Evolutionary conservation across 805 yeast species (phyloP).

Genomic region (Saccharomycopsis synnaedendra): DNA sequence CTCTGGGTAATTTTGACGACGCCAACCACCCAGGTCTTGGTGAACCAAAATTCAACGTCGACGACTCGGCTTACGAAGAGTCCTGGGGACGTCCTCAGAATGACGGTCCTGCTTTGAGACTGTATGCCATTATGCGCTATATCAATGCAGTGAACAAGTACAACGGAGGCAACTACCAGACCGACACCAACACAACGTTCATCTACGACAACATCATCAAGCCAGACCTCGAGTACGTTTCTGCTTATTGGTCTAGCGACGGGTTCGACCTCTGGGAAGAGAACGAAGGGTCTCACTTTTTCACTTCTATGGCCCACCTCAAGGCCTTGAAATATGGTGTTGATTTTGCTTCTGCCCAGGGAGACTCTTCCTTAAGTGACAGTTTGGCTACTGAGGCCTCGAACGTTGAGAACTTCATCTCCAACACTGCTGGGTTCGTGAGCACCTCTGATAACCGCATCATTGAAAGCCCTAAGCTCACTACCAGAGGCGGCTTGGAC

Average conservation of each 20-base stretch:
- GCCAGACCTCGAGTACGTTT: slow-evolving; percentile 60
- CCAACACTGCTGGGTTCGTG: slow-evolving; percentile 24
- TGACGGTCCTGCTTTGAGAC: slow-evolving; percentile 69
- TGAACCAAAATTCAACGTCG: slow-evolving; percentile 61
- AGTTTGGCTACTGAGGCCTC: background rate
- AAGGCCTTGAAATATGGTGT: slow-evolving; percentile 52
- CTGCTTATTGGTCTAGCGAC: slow-evolving; percentile 44
- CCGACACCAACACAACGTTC: slow-evolving; percentile 17
- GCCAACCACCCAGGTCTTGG: slow-evolving; percentile 47
- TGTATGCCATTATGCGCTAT: slow-evolving; percentile 35
- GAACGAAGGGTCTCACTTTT: slow-evolving; percentile 60
- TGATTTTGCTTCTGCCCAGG: background rate
- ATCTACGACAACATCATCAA: slow-evolving; percentile 44
- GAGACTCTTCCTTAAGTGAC: slow-evolving; percentile 10
- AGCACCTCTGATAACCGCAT: slow-evolving; percentile 37
- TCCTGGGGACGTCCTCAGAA: slow-evolving; percentile 76
- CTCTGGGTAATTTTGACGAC: slow-evolving; percentile 46
- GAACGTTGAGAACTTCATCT: background rate
- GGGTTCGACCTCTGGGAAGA: slow-evolving; percentile 97
- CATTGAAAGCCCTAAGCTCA: slow-evolving; percentile 52
- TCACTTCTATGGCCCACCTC: slow-evolving; percentile 66
- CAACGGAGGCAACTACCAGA: slow-evolving; percentile 3
- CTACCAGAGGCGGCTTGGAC: slow-evolving; percentile 59
- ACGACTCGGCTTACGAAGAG: slow-evolving; percentile 39
- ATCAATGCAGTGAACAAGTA: slow-evolving; percentile 1